phyloP scores from a whole-genome alignment of 495 filamentous ascomycete species.

The Aspergillus bridgeri region DNA sequence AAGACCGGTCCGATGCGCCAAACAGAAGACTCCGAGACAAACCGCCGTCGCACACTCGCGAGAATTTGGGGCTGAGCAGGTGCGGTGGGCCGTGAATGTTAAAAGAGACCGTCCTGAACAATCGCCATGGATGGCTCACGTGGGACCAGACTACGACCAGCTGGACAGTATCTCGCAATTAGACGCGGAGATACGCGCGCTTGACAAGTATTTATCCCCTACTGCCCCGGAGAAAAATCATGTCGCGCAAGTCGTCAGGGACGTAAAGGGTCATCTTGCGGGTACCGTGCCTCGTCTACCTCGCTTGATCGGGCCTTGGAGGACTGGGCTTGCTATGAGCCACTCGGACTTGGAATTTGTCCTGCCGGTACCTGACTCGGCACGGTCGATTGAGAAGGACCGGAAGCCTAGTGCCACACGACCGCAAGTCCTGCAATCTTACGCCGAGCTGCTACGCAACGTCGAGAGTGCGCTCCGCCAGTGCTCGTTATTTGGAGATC shows the following conservation, averaged over 20 bases:
- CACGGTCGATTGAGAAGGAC: slow-evolving; percentile 14
- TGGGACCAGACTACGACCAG: slow-evolving; percentile 5
- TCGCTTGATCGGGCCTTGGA: slow-evolving; percentile 49
- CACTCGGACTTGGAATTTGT: slow-evolving; percentile 52
- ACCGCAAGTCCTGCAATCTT: slow-evolving; percentile 23
- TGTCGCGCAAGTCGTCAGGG: slow-evolving; percentile 25
- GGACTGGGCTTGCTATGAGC: slow-evolving; percentile 49
- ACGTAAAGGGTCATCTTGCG: slow-evolving; percentile 23
- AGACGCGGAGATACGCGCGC: slow-evolving; percentile 45
- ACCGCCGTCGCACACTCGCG: neutral
- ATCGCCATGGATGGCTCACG: slow-evolving; percentile 31
- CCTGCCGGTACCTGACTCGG: slow-evolving; percentile 25
- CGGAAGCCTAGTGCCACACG: slow-evolving; percentile 34
- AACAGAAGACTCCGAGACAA: neutral
- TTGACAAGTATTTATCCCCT: slow-evolving; percentile 41
- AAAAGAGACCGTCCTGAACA: slow-evolving; percentile 16
- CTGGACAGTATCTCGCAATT: slow-evolving; percentile 26
- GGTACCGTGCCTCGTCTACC: slow-evolving; percentile 24
- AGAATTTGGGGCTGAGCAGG: neutral
- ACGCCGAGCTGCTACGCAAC: slow-evolving; percentile 19
- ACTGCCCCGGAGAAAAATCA: slow-evolving; percentile 29
- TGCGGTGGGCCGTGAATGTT: slow-evolving; percentile 18
- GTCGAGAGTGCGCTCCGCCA: slow-evolving; percentile 21
- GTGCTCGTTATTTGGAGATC: slow-evolving; percentile 10
- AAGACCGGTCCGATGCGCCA: neutral